phyloP scores from a whole-genome alignment of 805 yeast genomes.

The Candida qinlingensis region DNA sequence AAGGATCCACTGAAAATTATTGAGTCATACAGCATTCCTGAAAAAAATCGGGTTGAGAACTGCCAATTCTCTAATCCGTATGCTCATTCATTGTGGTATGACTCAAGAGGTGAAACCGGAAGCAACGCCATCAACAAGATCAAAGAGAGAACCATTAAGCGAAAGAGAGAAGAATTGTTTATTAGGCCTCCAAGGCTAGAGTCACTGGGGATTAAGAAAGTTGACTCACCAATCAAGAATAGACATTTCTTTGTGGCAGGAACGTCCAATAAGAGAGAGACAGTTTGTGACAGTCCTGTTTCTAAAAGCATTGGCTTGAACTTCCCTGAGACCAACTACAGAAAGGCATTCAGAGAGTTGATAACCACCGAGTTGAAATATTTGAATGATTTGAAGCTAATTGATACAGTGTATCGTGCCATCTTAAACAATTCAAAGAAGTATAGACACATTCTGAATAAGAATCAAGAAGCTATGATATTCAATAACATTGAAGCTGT shows the following conservation, averaged over 20 bases:
- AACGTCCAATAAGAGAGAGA: not conserved
- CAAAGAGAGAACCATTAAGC: constrained; percentile 18
- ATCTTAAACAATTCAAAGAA: constrained; percentile 26
- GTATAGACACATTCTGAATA: constrained; percentile 27
- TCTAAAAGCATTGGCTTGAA: constrained; percentile 2
- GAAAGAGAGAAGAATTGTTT: constrained; percentile 6
- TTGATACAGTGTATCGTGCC: constrained; percentile 29
- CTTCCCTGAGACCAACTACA: constrained; percentile 14
- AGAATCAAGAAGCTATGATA: constrained; percentile 32
- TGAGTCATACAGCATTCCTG: constrained; percentile 19
- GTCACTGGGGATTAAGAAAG: constrained; percentile 23
- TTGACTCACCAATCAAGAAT: constrained; percentile 32
- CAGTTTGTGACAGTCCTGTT: constrained; percentile 8
- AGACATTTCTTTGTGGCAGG: constrained; percentile 17
- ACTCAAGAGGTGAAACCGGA: constrained; percentile 29
- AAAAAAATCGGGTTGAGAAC: constrained; percentile 16
- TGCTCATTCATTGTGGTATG: constrained; percentile 38
- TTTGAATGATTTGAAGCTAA: constrained; percentile 24
- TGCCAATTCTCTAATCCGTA: constrained; percentile 32
- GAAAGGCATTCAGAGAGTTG: constrained; percentile 24
- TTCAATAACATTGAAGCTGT: constrained; percentile 41
- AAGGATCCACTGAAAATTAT: constrained; percentile 4
- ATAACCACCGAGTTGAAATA: constrained; percentile 32
- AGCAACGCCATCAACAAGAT: constrained; percentile 30
- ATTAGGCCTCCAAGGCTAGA: constrained; percentile 22